Conservation (phyloP, 2,329 filamentous ascomycete genomes). For the Kalmusia sp. region DNA sequence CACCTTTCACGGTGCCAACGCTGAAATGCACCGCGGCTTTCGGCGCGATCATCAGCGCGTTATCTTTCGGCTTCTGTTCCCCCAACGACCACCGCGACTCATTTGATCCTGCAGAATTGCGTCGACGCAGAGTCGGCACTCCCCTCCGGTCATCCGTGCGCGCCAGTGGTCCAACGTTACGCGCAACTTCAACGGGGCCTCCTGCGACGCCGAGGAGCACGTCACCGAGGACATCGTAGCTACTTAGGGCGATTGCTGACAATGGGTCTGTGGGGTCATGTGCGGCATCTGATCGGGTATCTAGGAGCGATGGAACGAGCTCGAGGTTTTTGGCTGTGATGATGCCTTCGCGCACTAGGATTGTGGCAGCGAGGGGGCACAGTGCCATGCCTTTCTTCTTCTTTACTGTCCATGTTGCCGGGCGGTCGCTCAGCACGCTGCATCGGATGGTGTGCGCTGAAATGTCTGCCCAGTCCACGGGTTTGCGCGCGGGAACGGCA, state of each 20-base stretch:
- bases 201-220: constrained; percentile 27
- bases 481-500: constrained; percentile 18
- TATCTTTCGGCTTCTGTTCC: neutral
- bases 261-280: constrained; percentile 34
- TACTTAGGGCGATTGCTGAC: constrained; percentile 25
- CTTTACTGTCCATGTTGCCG: constrained; percentile 37
- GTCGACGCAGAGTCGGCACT: neutral
- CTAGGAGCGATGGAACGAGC: constrained; percentile 22
- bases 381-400: constrained; percentile 28
- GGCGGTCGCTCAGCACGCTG: constrained; percentile 28
- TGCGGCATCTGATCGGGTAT: constrained; percentile 11
- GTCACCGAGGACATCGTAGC: constrained; percentile 31
- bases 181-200: constrained; percentile 27
- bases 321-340: constrained; percentile 32
- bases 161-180: constrained; percentile 20
- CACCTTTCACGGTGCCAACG: constrained; percentile 68
- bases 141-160: constrained; percentile 7
- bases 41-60: constrained; percentile 6
- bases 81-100: neutral
- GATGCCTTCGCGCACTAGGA: constrained; percentile 35
- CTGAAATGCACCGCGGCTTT: constrained; percentile 58
- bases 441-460: constrained; percentile 25
- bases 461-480: constrained; percentile 14
- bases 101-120: too few species aligned
- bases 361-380: constrained; percentile 34